Evolutionary conservation across 2,329 filamentous ascomycete species (phyloP).

Genomic region (Fusarium transvaalense): DNA sequence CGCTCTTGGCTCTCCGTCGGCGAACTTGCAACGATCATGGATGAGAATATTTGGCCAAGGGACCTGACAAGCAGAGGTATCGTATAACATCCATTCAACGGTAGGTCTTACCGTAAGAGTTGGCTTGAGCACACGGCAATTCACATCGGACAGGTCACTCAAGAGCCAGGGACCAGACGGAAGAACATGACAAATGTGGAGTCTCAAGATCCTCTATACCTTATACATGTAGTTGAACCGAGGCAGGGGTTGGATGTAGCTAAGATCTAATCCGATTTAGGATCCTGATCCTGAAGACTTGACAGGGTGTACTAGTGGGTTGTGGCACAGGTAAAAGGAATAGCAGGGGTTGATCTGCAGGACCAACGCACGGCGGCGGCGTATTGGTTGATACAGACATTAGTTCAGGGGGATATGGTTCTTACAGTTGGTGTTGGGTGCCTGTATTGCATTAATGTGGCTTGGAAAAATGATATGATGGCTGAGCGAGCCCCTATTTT

Average conservation of each 20-base stretch:
- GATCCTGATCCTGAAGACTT: background rate
- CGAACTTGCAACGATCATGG: background rate
- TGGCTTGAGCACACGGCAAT: background rate
- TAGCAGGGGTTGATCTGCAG: background rate
- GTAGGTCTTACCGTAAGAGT: background rate
- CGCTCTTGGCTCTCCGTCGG: background rate
- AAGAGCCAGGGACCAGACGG: background rate
- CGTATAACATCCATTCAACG: background rate
- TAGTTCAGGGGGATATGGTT: background rate
- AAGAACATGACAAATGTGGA: background rate
- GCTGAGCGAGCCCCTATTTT: background rate
- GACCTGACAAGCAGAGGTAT: background rate
- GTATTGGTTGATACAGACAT: background rate
- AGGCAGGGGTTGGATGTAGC: background rate
- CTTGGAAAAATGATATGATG: background rate
- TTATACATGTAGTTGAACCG: conserved; percentile 1
- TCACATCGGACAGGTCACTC: background rate
- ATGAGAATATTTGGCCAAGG: background rate
- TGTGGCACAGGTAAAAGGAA: conserved; percentile 1
- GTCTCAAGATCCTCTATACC: background rate
- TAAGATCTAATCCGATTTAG: conserved; percentile 38
- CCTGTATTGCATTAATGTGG: background rate
- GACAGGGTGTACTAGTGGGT: conserved; percentile 1
- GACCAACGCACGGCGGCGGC: background rate
- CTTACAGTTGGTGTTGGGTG: background rate